Conservation (phyloP, 108 stramenopile genomes). For the Cyclotella distinguenda region DNA sequence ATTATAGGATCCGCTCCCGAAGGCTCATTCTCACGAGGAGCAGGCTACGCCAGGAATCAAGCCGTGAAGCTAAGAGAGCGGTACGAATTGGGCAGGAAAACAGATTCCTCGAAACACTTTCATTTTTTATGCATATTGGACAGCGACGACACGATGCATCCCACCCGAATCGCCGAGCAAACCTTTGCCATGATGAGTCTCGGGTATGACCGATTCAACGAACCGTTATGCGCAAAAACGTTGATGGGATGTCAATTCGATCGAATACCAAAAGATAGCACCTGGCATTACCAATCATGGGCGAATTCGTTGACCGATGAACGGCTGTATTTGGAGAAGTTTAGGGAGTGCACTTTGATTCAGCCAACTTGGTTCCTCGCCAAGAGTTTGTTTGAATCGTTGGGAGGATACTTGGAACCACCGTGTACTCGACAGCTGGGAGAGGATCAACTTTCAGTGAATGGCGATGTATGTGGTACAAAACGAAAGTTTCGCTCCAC, state of each 20-base stretch:
- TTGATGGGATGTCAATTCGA: conserved; percentile 82
- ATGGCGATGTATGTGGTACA: not conserved
- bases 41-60: conserved; percentile 83
- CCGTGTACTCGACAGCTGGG: too few relatives aligned
- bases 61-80: conserved; percentile 53
- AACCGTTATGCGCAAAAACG: conserved; percentile 38
- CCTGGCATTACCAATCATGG: conserved; percentile 90
- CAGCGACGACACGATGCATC: conserved; percentile 83
- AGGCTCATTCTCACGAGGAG: conserved; percentile 57
- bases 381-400: conserved; percentile 47
- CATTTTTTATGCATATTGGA: conserved; percentile 79
- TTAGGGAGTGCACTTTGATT: conserved; percentile 85
- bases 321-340: conserved; percentile 72
- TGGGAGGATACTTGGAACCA: conserved; percentile 84
- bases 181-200: conserved; percentile 49
- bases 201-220: conserved; percentile 13
- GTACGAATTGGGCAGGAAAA: not conserved
- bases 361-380: conserved; percentile 90
- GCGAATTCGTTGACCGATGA: conserved; percentile 79
- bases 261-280: conserved; percentile 78
- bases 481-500: conserved; percentile 2
- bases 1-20: conserved; percentile 39
- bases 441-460: too few relatives aligned
- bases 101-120: not conserved
- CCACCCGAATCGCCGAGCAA: conserved; percentile 71